Evolutionary conservation across 1,284 basidiomycete species (phyloP).

Genomic region (Trametes polyzona): DNA sequence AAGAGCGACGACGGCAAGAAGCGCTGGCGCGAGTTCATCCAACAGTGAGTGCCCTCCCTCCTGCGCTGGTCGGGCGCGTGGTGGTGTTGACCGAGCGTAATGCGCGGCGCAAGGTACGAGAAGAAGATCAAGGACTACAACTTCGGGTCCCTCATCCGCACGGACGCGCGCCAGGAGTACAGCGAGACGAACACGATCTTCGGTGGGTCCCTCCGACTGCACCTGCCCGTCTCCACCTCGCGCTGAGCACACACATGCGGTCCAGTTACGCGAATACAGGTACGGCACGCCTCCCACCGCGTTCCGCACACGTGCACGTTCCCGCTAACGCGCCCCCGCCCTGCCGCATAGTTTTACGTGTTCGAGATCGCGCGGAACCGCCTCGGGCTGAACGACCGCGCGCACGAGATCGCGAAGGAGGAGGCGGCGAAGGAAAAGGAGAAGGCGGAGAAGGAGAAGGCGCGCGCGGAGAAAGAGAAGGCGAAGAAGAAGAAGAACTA

Average conservation of each 20-base stretch:
- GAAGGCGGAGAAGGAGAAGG: conserved; percentile 49
- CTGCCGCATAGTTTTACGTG: conserved; percentile 19
- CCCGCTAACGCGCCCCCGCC: too few relatives aligned
- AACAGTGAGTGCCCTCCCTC: conserved; percentile 63
- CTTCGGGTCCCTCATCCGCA: conserved; percentile 94
- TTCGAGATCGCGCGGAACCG: conserved; percentile 88
- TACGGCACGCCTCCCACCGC: conserved; percentile 38
- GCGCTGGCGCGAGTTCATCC: conserved; percentile 91
- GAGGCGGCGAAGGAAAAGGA: conserved; percentile 69
- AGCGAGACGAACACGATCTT: conserved; percentile 95
- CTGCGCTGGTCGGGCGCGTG: background rate
- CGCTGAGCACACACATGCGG: too few relatives aligned
- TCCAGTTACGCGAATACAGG: conserved; percentile 82
- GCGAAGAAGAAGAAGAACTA: conserved; percentile 28
- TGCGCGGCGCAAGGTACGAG: conserved; percentile 80
- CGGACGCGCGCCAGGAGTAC: conserved; percentile 83
- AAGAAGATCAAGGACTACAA: conserved; percentile 92
- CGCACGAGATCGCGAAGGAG: conserved; percentile 80
- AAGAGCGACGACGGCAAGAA: conserved; percentile 92
- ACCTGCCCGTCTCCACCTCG: too few relatives aligned
- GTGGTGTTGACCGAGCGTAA: background rate
- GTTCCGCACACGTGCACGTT: too few relatives aligned
- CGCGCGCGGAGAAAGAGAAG: conserved; percentile 43
- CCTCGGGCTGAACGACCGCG: conserved; percentile 88
- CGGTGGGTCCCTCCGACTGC: too few relatives aligned